These are phyloP conservation scores for Talaromyces borbonicus DNA, from an alignment of 495 filamentous ascomycete species.

Conservation along the genomic window DNA sequence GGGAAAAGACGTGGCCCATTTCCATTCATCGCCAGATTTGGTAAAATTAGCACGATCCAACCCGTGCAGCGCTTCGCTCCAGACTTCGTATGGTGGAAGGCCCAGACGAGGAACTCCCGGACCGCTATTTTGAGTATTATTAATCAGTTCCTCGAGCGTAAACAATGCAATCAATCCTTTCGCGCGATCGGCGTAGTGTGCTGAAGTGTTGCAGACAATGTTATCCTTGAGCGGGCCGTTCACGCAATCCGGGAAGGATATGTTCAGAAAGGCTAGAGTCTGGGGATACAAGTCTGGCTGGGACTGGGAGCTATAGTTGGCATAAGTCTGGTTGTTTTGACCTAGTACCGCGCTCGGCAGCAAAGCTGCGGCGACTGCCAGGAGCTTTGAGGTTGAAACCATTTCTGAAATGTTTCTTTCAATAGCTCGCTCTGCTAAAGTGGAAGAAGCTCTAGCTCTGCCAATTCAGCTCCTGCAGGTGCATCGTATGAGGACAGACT, in stretches of 20 bases:
- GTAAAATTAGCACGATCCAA: conserved; percentile 45
- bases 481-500: too few species aligned
- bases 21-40: conserved; percentile 34
- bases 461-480: too few species aligned
- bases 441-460: too few species aligned
- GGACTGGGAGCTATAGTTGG: conserved; percentile 21
- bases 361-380: conserved; percentile 13
- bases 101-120: conserved; percentile 49
- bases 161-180: conserved; percentile 31
- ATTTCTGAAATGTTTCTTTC: too few species aligned
- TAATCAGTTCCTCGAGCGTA: conserved; percentile 46
- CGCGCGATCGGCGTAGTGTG: conserved; percentile 36
- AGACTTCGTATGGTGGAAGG: conserved; percentile 42
- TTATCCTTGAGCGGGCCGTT: conserved; percentile 23
- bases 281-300: conserved; percentile 22
- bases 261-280: conserved; percentile 15
- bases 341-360: conserved; percentile 15
- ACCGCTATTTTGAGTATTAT: conserved; percentile 44
- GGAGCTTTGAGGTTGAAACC: neutral
- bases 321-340: conserved; percentile 22
- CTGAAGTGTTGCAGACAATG: conserved; percentile 39
- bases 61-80: conserved; percentile 47
- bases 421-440: too few species aligned
- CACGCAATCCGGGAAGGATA: conserved; percentile 26
- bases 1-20: conserved; percentile 53